These are phyloP conservation scores for Cubamyces sp. DNA, from an alignment of 768 basidiomycete genomes.

Conservation along the genomic window DNA sequence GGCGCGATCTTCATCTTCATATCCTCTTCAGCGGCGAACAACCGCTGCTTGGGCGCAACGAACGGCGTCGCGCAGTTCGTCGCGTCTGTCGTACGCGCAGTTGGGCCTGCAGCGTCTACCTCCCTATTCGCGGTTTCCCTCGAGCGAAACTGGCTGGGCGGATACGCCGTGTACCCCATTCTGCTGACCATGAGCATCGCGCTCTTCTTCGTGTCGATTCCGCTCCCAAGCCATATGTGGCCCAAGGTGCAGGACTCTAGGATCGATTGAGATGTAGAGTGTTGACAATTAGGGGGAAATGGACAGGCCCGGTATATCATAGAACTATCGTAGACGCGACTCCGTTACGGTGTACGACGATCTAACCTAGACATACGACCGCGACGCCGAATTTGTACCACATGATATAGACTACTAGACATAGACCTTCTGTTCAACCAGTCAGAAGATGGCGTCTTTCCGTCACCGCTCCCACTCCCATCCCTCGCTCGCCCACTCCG, in stretches of 20 bases:
- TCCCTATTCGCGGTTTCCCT: constrained; percentile 60
- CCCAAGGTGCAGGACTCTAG: constrained; percentile 7
- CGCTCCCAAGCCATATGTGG: constrained; percentile 33
- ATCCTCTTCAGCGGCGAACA: constrained; percentile 34
- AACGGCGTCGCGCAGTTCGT: constrained; percentile 62
- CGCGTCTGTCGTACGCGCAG: constrained; percentile 49
- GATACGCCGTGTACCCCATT: constrained; percentile 44
- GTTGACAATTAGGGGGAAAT: background rate
- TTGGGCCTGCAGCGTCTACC: constrained; percentile 57
- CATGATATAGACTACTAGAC: no score
- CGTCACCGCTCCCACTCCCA: constrained; percentile 61
- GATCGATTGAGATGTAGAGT: background rate
- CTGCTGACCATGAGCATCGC: constrained; percentile 24
- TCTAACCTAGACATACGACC: background rate
- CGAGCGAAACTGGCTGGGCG: constrained; percentile 48
- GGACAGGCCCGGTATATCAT: no score
- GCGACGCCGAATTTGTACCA: no score
- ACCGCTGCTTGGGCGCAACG: constrained; percentile 49
- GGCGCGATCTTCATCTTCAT: constrained; percentile 39
- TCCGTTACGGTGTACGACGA: background rate
- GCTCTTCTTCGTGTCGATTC: constrained; percentile 25
- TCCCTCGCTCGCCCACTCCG: constrained; percentile 82
- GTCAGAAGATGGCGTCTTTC: background rate
- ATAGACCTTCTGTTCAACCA: background rate
- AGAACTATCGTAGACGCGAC: background rate